Evolutionary conservation across 805 yeast genomes (phyloP), one percentile per base, ranked within the genome.

Genomic region (Citeromyces matritensis): DNA sequence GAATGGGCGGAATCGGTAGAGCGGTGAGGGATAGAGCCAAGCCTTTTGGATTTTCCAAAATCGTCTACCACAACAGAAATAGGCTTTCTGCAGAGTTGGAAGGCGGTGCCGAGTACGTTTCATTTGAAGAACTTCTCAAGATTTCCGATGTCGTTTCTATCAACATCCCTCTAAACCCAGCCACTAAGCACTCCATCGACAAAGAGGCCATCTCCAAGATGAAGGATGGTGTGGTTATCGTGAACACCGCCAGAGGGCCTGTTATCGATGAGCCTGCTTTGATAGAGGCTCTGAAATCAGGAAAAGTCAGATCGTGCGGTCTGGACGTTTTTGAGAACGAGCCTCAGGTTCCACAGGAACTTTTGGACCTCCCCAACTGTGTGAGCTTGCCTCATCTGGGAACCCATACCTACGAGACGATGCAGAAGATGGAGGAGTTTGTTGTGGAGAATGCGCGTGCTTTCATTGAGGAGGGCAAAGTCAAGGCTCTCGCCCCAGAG

Each of bases 1-100:
- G 95, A 10, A 65, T 84, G 69, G 95, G 95, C 23, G 94, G 94
- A 24, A 83, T 84, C 53, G 95, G 95, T 30, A 69, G 85, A 36
- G 80, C 82, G 21, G 73, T 84, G 32, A 64, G 83, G 33, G 70
- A 73, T 40, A 66, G 88, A 42, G 61, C 81, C 38, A 53, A 56
- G 40, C 86, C 88, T 6, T 83, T 84, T 52, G 94, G 91, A 3
- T 81, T 83, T 52, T 56, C 52, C 23, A 73, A 69, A 43, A 69
- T 79, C 39, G 51, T 77, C 25, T 84, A 84, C 54, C 66, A 83
- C 53, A 84, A 82, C 58, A 68, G 94, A 42, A 53, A 52, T 31
- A 57, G 61, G 47, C 57, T 84, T 39, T 34, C 63, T 5, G 55
- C 69, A 1, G 86, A 76, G 14, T 54, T 75, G 36, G 94, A 79